Percentiles rank a stretch among this genome's conserved stretches.
Evolutionary conservation across 192 early-diverging fungal species (phyloP).

Genomic region (Coemansia reversa): DNA sequence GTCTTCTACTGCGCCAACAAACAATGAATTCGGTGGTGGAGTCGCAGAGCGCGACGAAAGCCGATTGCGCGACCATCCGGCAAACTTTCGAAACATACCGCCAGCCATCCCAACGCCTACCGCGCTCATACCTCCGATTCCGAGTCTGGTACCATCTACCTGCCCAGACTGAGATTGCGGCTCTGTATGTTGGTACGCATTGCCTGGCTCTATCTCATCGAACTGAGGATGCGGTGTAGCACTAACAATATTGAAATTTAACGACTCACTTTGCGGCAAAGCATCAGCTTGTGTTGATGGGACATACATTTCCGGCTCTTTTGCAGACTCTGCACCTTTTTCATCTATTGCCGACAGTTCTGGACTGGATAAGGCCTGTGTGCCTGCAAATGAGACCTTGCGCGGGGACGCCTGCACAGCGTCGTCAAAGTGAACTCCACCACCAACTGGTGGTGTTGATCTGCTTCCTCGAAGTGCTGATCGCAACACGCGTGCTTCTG

Average conservation of each 20-base stretch:
- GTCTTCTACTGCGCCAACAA: neutral
- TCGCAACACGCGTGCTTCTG: constrained; percentile 17
- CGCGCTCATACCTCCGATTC: neutral
- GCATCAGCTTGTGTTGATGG: neutral
- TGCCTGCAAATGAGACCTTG: constrained; percentile 21
- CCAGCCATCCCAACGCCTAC: constrained; percentile 33
- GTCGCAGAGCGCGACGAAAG: constrained; percentile 21
- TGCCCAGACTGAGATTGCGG: neutral
- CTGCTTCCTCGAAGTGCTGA: constrained; percentile 31
- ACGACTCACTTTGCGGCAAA: neutral
- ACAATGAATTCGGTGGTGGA: constrained; percentile 1
- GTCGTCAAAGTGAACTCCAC: constrained; percentile 4
- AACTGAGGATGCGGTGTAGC: neutral
- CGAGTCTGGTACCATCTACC: neutral
- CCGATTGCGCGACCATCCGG: constrained; percentile 30
- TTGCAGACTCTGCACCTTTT: neutral
- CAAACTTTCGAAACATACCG: constrained; percentile 35
- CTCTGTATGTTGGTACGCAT: neutral
- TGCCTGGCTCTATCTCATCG: neutral
- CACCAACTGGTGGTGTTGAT: constrained; percentile 1
- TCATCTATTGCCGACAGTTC: constrained; percentile 1
- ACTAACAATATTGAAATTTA: neutral
- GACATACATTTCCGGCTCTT: constrained; percentile 20
- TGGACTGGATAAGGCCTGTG: constrained; percentile 7
- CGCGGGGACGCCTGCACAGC: constrained; percentile 4